A percentile compares a stretch with the other conserved stretches of the same genome.
Evolutionary conservation across 2,329 filamentous ascomycete genomes (phyloP).

Genomic region (Beauveria pseudobassiana): DNA sequence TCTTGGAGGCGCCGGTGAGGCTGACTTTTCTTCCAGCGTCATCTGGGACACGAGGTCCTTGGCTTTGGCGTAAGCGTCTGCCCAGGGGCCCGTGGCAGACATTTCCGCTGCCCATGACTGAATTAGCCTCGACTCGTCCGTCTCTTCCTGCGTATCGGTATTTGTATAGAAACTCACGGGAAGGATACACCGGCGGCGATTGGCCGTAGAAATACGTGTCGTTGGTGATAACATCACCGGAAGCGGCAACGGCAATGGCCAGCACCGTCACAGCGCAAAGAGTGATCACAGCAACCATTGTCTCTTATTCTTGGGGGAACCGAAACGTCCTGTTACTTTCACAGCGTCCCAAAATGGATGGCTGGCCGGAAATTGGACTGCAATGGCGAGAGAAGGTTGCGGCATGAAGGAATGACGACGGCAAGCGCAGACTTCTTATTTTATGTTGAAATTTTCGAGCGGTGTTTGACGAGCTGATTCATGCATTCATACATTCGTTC

Average conservation of each 20-base stretch:
- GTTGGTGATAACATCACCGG: slow-evolving; percentile 25
- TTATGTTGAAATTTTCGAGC: too few species aligned
- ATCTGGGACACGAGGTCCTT: slow-evolving; percentile 61
- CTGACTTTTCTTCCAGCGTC: slow-evolving; percentile 74
- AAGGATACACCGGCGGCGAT: slow-evolving; percentile 43
- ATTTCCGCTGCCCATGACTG: slow-evolving; percentile 33
- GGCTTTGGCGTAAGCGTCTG: slow-evolving; percentile 58
- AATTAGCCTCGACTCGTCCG: not conserved
- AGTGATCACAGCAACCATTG: not conserved
- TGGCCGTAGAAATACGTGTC: slow-evolving; percentile 41
- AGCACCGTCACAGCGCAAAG: slow-evolving; percentile 7
- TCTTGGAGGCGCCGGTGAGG: slow-evolving; percentile 59
- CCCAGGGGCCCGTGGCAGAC: slow-evolving; percentile 59
- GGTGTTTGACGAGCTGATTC: too few species aligned
- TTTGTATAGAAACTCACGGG: slow-evolving; percentile 31
- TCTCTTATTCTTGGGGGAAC: not conserved
- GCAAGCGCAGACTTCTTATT: too few species aligned
- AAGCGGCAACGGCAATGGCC: slow-evolving; percentile 5
- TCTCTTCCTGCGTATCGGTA: not conserved
- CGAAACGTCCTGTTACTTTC: too few species aligned
- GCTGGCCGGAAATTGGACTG: too few species aligned
- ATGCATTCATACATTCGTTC: too few species aligned
- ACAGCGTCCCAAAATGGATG: too few species aligned
- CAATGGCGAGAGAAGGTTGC: too few species aligned
- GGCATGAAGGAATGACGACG: too few species aligned